Evolutionary conservation across 2,329 filamentous ascomycete genomes (phyloP), one percentile per base, ranked within the genome.

Genomic region (Zelopaecilomyces penicillatus): DNA sequence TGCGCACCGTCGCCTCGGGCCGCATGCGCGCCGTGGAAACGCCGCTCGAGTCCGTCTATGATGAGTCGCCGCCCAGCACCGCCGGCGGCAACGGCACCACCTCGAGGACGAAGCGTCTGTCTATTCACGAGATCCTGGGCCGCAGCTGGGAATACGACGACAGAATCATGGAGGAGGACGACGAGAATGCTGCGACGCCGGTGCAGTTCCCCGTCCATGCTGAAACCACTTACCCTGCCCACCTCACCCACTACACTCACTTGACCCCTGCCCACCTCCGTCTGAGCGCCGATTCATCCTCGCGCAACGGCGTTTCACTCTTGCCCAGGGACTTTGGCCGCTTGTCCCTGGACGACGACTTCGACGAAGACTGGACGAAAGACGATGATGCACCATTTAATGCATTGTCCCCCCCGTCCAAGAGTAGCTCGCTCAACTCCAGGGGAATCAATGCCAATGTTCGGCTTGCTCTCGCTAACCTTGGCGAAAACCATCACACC

Each of bases 1-100:
- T 88, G 53, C 81, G 83, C 43, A 89, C 85, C 11, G 73, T 76
- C 48, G 82, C 76, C 34, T 87, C 84, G 7, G 75, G 76, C 49
- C 83, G 81, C 50, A 73, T 76, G 43, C 78, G 81, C 48, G 77
- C 79, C 31, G 74, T 80, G 39, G 80, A 87, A 58, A 84, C 83
- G 29, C 83, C 85, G 11, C 68, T 89, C 41, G 85, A 89, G 57
- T 86, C 80, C 27, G 85, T 89, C 70, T 90, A 89, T 62, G 85
- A 90, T 63, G 85, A 90, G 54, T 87, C 84, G 10, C 83, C 82
- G 32, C 76, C 79, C 6, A 76, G 74, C 57, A 74, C 75, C 1
- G 71, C 73, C 12, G 68, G 71, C 12, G 68, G 71, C 43, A 74
- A 74, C 52, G 64, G 52, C 52, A 19, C 19, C 19, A 19, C 19